A percentile compares a stretch with the other conserved stretches of the same genome.
phyloP scores from a whole-genome alignment of 2,329 filamentous ascomycete species.

The Calcarisporium arbuscula region DNA sequence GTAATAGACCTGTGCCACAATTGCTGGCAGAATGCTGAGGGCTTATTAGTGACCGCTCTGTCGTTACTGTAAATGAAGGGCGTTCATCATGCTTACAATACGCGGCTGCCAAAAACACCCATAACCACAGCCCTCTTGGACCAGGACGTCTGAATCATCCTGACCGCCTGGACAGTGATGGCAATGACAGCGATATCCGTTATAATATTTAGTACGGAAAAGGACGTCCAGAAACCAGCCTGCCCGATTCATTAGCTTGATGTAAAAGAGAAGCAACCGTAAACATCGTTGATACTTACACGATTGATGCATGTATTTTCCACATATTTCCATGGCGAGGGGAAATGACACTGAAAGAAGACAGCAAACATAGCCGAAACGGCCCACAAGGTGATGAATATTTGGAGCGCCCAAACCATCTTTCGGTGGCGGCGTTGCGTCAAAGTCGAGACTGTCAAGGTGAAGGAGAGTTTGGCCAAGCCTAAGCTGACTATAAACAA shows the following conservation, averaged over 20 bases:
- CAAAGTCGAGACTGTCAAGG: constrained; percentile 19
- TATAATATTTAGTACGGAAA: constrained; percentile 21
- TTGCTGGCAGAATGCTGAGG: constrained; percentile 19
- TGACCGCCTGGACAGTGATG: constrained; percentile 20
- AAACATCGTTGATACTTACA: constrained; percentile 4
- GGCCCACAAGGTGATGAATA: constrained; percentile 17
- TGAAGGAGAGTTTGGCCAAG: constrained; percentile 19
- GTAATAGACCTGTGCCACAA: constrained; percentile 19
- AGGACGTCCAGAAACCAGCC: constrained; percentile 18
- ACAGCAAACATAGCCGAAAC: constrained; percentile 16
- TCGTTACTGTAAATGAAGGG: no score
- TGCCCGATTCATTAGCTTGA: constrained; percentile 17
- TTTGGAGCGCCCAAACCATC: constrained; percentile 13
- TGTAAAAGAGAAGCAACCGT: no score
- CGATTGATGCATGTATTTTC: constrained; percentile 12
- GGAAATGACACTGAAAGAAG: constrained; percentile 19
- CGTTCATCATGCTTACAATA: constrained; percentile 24
- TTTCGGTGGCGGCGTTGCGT: constrained; percentile 15
- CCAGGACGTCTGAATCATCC: constrained; percentile 21
- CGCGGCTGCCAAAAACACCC: constrained; percentile 22
- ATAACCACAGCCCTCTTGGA: constrained; percentile 22
- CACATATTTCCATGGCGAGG: constrained; percentile 20
- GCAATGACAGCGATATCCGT: constrained; percentile 21
- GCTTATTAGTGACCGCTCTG: no score
- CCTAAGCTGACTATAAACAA: constrained; percentile 19